Evolutionary conservation across 164 flowering plant species (phyloP).

Genomic region (Cinnamomum chago): DNA sequence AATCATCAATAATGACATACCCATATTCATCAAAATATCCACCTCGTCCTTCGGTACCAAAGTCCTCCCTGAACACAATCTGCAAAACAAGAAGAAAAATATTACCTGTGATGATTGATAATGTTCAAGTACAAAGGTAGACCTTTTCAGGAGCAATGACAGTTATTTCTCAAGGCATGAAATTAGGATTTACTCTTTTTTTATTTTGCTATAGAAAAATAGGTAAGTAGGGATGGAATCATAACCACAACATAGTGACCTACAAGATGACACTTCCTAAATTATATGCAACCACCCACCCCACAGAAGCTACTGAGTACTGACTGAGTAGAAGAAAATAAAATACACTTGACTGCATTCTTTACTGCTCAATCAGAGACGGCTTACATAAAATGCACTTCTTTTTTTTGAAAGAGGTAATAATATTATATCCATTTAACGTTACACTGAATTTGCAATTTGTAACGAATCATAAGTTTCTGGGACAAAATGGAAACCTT

Average conservation of each 20-base stretch:
- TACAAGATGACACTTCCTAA: too few species aligned
- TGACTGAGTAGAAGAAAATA: not conserved
- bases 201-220: not conserved
- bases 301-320: not conserved
- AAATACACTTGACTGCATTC: not conserved
- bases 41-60: conserved; percentile 86
- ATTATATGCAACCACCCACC: too few species aligned
- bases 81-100: conserved; percentile 14
- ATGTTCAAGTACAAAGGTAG: not conserved
- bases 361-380: not conserved
- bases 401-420: too few species aligned
- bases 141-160: not conserved
- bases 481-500: not conserved
- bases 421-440: too few species aligned
- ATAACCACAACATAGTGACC: not conserved
- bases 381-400: not conserved
- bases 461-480: not conserved
- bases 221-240: not conserved
- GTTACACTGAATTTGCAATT: too few species aligned
- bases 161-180: not conserved
- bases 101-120: too few species aligned
- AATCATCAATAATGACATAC: conserved; percentile 28
- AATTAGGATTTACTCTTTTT: not conserved
- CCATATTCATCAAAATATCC: conserved; percentile 88
- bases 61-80: conserved; percentile 83